Base-by-base conservation (phyloP, 495 filamentous ascomycete species). In the Penicillium cataractarum region DNA sequence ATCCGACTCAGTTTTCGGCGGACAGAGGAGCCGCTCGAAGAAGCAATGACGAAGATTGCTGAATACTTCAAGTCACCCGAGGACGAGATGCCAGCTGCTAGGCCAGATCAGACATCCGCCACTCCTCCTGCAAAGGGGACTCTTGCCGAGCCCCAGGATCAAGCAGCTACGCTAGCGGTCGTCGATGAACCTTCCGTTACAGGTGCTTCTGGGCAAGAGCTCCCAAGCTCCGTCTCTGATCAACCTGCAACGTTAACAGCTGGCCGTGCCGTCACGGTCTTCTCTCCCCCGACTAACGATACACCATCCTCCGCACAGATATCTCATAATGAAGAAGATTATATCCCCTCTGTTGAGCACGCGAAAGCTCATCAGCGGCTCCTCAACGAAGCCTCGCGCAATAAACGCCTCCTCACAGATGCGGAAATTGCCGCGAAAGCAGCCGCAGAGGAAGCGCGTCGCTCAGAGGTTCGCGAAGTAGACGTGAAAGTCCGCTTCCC, bases 401-500 rank as follows among this genome's bases (percentile, higher is more conserved):
- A 92, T 71, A 84, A 84, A 63, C 88, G 86, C 75, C 83, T 78
- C 17, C 76, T 72, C n/a, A 78, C 76, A 32, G 81, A 84, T 55
- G 78, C 77, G 22, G 83, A 85, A 57, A 75, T 84, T n/a, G 75
- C 74, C 13, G 80, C 77, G 27, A 78, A 82, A 57, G 75, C 71
- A 29, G 68, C 75, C 44, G 78, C 74, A 19, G 85, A 88, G 37
- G 83, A 84, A 31, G 85, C 87, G 35, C 83, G 76, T 55, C 81
- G 89, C 13, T 86, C 87, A 33, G 82, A 82, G 21, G 79, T 93
- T 58, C 88, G 83, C 37, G 80, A 84, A 46, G 86, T 97, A 42
- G 80, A 86, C 42, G 83, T 99, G 58, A 92, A 90, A 62, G 80
- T 98, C 56, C 89, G 94, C 24, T 92, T 97, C 64, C 93, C 95